These are phyloP conservation scores for Globisporangium ultimum DNA, from an alignment of 352 stramenopile species.

Conservation along the genomic window DNA sequence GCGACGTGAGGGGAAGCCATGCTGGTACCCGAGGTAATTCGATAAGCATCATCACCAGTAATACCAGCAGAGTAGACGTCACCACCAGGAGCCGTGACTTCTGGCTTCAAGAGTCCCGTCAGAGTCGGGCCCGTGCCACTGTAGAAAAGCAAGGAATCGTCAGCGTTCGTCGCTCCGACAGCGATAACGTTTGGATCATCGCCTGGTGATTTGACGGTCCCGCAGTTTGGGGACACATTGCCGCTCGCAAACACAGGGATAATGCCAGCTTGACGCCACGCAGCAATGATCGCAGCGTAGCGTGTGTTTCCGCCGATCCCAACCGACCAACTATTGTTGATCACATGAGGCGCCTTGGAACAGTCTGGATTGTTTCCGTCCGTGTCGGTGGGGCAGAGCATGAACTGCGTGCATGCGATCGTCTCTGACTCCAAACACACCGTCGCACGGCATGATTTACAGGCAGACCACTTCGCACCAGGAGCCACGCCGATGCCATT, in stretches of 20 bases:
- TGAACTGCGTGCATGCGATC: slow-evolving; percentile 23
- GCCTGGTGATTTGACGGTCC: slow-evolving; percentile 17
- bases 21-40: slow-evolving; percentile 13
- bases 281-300: slow-evolving; percentile 15
- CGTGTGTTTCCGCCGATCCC: slow-evolving; percentile 12
- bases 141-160: slow-evolving; percentile 21
- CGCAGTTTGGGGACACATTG: slow-evolving; percentile 20
- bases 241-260: slow-evolving; percentile 29
- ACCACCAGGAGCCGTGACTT: slow-evolving; percentile 5
- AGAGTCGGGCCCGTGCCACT: slow-evolving; percentile 22
- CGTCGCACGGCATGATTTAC: slow-evolving; percentile 31
- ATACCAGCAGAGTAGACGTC: background rate
- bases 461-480: slow-evolving; percentile 44
- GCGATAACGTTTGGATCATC: slow-evolving; percentile 22
- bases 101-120: slow-evolving; percentile 2
- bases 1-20: slow-evolving; percentile 23
- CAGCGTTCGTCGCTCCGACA: slow-evolving; percentile 21
- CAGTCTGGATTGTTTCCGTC: slow-evolving; percentile 21
- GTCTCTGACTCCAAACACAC: slow-evolving; percentile 20
- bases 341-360: slow-evolving; percentile 27
- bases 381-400: slow-evolving; percentile 26
- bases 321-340: slow-evolving; percentile 31
- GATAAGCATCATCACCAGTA: background rate
- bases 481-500: slow-evolving; percentile 42
- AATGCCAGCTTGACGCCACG: slow-evolving; percentile 26